These are phyloP conservation scores for Lactuca saligna DNA, from an alignment of 129 eudicot species.

Conservation along the genomic window DNA sequence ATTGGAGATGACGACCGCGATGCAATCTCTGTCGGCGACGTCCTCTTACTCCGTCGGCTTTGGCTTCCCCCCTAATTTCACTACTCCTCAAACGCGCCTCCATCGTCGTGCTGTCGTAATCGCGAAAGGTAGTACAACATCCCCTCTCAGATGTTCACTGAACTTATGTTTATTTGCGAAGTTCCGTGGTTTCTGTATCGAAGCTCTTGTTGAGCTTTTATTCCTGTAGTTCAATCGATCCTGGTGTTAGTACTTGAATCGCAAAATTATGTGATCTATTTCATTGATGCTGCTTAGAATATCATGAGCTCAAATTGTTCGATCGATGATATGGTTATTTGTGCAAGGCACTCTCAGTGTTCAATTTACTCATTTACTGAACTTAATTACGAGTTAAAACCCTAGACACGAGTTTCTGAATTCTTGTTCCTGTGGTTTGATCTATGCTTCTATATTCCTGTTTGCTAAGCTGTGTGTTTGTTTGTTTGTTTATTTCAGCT, in stretches of 20 bases:
- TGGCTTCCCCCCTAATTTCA: not conserved
- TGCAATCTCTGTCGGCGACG: constrained; percentile 12
- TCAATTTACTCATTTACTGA: not conserved
- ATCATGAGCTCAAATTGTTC: not conserved
- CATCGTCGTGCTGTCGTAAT: not conserved
- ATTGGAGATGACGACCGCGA: constrained; percentile 3
- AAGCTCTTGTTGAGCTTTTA: not conserved
- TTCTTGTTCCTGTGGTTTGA: not conserved
- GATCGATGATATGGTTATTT: too few relatives aligned
- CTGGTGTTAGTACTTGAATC: not conserved
- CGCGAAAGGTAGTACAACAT: not conserved
- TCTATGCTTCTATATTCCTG: not conserved
- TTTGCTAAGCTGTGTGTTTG: not conserved
- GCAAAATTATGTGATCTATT: not conserved
- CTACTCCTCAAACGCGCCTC: constrained; percentile 7
- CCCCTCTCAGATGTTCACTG: not conserved
- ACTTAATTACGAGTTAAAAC: not conserved
- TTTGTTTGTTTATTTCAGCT: not conserved
- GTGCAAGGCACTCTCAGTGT: too few relatives aligned
- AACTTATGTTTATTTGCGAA: constrained; percentile 1
- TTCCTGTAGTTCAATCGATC: not conserved
- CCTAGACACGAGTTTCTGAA: not conserved
- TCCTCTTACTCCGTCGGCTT: constrained; percentile 17
- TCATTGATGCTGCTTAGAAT: not conserved
- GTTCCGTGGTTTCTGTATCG: not conserved